Evolutionary conservation across 2,329 filamentous ascomycete genomes (phyloP).

Genomic region (Nigrospora oryzae): DNA sequence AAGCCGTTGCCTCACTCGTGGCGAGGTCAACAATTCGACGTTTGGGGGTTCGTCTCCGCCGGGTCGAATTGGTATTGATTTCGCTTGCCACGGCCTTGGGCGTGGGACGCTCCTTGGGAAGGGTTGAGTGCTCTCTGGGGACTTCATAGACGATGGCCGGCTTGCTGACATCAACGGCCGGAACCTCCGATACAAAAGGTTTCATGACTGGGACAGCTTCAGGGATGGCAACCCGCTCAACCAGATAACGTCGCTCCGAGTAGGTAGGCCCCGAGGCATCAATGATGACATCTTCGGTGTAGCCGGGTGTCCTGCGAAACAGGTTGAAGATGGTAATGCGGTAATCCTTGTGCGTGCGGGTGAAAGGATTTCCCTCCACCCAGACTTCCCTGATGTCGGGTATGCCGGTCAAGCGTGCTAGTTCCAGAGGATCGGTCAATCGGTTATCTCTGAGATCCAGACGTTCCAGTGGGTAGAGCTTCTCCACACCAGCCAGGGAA

Average conservation of each 20-base stretch:
- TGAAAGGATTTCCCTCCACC: conserved; percentile 87
- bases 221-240: conserved; percentile 71
- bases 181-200: conserved; percentile 53
- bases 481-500: conserved; percentile 84
- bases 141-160: conserved; percentile 49
- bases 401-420: conserved; percentile 81
- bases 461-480: conserved; percentile 78
- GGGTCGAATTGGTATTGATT: conserved; percentile 47
- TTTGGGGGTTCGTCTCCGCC: conserved; percentile 52
- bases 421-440: conserved; percentile 81
- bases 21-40: conserved; percentile 58
- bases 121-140: conserved; percentile 38
- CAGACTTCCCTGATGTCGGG: conserved; percentile 90
- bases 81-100: conserved; percentile 49
- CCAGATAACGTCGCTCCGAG: conserved; percentile 73
- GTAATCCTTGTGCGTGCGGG: conserved; percentile 76
- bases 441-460: conserved; percentile 88
- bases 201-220: conserved; percentile 72
- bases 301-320: conserved; percentile 83
- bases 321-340: conserved; percentile 91
- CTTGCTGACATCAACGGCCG: conserved; percentile 59
- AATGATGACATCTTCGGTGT: conserved; percentile 82
- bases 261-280: conserved; percentile 79
- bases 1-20: conserved; percentile 34
- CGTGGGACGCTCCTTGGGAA: conserved; percentile 50